Conservation (phyloP, 1,139 yeast genomes). For the Pneumocystis carinii region DNA sequence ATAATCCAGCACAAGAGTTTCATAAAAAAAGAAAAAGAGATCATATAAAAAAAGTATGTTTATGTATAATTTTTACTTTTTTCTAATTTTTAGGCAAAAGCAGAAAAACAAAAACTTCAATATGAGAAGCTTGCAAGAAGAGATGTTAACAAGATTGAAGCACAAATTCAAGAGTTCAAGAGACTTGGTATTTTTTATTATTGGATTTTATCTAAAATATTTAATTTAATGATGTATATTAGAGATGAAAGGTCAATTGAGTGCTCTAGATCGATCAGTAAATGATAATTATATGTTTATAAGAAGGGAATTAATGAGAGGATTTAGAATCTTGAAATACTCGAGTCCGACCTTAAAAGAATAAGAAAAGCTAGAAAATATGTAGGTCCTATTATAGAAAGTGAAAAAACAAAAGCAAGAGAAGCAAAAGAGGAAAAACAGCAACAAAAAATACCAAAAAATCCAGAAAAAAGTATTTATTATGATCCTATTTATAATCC, state of each 20-base stretch:
- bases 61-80: not conserved
- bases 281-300: not conserved
- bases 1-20: not conserved
- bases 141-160: not conserved
- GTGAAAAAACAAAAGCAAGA: slow-evolving; percentile 2
- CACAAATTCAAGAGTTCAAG: not conserved
- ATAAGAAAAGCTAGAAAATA: not conserved
- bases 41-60: not conserved
- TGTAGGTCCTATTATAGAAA: not conserved
- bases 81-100: not conserved
- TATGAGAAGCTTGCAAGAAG: not conserved
- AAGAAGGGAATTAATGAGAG: not conserved
- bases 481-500: slow-evolving; percentile 2
- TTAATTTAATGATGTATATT: not conserved
- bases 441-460: not conserved
- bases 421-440: not conserved
- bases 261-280: not conserved
- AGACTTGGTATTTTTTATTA: not conserved
- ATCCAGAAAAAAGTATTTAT: slow-evolving; percentile 1
- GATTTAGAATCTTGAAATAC: not conserved
- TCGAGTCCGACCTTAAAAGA: not conserved
- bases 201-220: not conserved
- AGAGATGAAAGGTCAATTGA: not conserved
- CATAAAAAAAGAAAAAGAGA: not conserved
- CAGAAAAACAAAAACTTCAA: not conserved